phyloP scores from a whole-genome alignment of 202 grass and related monocot species.

The Panicum hallii region DNA sequence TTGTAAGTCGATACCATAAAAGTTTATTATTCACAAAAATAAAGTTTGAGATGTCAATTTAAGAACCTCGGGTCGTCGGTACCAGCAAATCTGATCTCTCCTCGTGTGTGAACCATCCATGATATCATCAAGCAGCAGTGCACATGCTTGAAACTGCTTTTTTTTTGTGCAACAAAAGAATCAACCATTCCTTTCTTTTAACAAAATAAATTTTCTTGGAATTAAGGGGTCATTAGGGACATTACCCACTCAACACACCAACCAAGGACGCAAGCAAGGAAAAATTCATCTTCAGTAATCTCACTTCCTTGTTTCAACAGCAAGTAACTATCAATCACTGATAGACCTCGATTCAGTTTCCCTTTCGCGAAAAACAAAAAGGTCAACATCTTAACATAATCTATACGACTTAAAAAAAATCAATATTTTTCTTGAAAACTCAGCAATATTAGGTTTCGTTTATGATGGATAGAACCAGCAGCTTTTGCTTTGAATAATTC shows the following conservation, averaged over 20 bases:
- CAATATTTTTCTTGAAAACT: neutral
- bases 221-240: neutral
- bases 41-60: neutral
- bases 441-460: neutral
- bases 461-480: neutral
- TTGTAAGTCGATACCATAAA: neutral
- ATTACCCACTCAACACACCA: constrained; percentile 76
- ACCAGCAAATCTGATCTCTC: constrained; percentile 73
- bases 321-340: constrained; percentile 67
- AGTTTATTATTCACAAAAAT: neutral
- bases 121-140: constrained; percentile 68
- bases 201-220: neutral
- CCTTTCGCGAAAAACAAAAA: constrained; percentile 37
- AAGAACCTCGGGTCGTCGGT: constrained; percentile 56
- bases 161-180: neutral
- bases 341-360: constrained; percentile 68
- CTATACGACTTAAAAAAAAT: neutral
- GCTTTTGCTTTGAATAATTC: neutral
- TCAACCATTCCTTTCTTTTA: neutral
- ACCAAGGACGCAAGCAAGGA: constrained; percentile 66
- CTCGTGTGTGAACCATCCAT: constrained; percentile 67
- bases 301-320: constrained; percentile 58
- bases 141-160: constrained; percentile 65
- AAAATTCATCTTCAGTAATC: constrained; percentile 64
- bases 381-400: neutral